These are phyloP conservation scores for Lasiosphaeriaceae sp. DNA, from an alignment of 495 filamentous ascomycete genomes.

Conservation along the genomic window DNA sequence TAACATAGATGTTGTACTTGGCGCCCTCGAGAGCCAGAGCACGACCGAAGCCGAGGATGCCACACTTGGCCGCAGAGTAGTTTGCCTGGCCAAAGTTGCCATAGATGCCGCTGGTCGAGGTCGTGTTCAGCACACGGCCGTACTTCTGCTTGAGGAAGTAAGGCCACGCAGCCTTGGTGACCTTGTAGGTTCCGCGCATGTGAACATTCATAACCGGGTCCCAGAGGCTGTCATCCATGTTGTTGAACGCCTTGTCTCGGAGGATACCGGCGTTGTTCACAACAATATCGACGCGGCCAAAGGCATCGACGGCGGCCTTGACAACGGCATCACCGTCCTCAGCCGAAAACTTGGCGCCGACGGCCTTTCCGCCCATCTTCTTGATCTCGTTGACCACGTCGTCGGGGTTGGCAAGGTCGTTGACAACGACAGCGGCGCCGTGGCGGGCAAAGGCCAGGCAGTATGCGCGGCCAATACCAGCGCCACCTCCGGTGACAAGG, in stretches of 20 bases:
- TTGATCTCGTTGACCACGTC: constrained; percentile 87
- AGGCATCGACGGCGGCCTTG: constrained; percentile 88
- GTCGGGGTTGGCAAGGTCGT: constrained; percentile 93
- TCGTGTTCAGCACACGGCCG: constrained; percentile 93
- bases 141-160: constrained; percentile 99
- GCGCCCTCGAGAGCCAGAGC: constrained; percentile 88
- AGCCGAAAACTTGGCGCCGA: constrained; percentile 87
- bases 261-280: constrained; percentile 98
- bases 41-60: constrained; percentile 91
- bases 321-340: constrained; percentile 93
- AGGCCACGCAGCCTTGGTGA: constrained; percentile 97
- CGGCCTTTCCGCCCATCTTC: constrained; percentile 83
- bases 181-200: constrained; percentile 92
- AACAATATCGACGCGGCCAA: constrained; percentile 88
- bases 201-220: constrained; percentile 90
- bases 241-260: constrained; percentile 94
- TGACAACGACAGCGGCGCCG: constrained; percentile 89
- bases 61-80: constrained; percentile 92
- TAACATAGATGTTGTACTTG: constrained; percentile 98
- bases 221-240: constrained; percentile 96
- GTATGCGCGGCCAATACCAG: constrained; percentile 89
- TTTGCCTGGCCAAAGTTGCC: constrained; percentile 99
- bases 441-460: constrained; percentile 85
- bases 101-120: constrained; percentile 95
- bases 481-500: constrained; percentile 88